Evolutionary conservation across 305 asterid genomes (phyloP).

Genomic region (Ajuga reptans): DNA sequence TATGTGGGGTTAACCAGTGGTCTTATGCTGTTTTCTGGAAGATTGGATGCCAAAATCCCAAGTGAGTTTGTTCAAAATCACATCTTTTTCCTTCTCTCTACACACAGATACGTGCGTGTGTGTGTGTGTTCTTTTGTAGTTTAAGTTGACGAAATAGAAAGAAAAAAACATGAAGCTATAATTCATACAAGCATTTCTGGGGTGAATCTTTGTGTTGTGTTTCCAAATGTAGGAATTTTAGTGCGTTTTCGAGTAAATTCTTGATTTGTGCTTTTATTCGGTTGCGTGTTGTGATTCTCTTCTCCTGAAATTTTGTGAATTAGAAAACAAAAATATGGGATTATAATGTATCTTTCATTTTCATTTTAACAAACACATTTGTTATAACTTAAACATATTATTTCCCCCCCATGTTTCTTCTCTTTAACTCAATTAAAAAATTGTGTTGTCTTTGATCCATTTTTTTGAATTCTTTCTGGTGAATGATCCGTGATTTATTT

Average conservation of each 20-base stretch:
- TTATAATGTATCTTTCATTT: conserved; percentile 24
- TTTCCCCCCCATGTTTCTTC: conserved; percentile 9
- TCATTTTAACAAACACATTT: conserved; percentile 15
- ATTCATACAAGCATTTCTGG: not conserved
- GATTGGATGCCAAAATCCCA: conserved; percentile 82
- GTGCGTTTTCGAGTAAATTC: conserved; percentile 11
- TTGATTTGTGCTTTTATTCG: conserved; percentile 14
- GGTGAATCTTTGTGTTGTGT: conserved; percentile 6
- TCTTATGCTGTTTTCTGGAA: conserved; percentile 99
- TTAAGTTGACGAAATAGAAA: not conserved
- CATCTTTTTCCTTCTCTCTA: not conserved
- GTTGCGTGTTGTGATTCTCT: conserved; percentile 21
- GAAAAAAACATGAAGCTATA: not conserved
- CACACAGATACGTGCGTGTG: not conserved
- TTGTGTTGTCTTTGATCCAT: not conserved
- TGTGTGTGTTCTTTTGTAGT: not conserved
- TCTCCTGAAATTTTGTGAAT: conserved; percentile 35
- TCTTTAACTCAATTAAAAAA: conserved; percentile 26
- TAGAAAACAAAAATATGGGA: conserved; percentile 17
- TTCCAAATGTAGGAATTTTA: conserved; percentile 10
- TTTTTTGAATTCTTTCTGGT: no score
- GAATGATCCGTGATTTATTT: conserved; percentile 21
- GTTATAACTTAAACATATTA: no score
- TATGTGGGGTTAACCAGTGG: conserved; percentile 94
- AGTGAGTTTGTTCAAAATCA: conserved; percentile 45